phyloP scores from a whole-genome alignment of 345 rosid genomes.

The Adansonia digitata region DNA sequence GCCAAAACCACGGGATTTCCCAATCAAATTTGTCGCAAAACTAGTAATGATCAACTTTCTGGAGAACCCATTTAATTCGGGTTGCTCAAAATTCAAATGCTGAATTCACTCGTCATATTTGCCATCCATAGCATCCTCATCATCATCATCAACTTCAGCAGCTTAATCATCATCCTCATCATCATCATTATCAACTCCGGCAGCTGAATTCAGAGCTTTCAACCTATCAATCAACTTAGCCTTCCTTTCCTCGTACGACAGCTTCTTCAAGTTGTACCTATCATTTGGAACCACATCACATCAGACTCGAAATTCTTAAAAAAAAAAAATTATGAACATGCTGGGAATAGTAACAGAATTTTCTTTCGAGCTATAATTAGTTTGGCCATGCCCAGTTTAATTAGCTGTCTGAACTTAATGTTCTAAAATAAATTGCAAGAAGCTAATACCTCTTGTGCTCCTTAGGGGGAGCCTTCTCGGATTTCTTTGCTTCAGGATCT shows the following conservation, averaged over 20 bases:
- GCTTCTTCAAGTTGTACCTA: conserved; percentile 49
- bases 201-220: conserved; percentile 36
- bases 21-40: too few species aligned
- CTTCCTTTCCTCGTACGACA: conserved; percentile 48
- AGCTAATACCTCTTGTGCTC: conserved; percentile 52
- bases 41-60: too few species aligned
- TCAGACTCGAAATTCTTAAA: neutral
- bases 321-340: neutral
- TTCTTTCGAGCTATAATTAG: neutral
- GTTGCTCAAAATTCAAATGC: conserved; percentile 10
- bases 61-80: too few species aligned
- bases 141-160: neutral
- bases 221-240: conserved; percentile 43
- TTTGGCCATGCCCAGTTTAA: neutral
- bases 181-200: conserved; percentile 7
- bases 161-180: conserved; percentile 17
- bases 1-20: too few species aligned
- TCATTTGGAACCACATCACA: neutral
- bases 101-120: conserved; percentile 7
- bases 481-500: conserved; percentile 46
- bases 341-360: neutral
- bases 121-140: neutral
- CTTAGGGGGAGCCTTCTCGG: conserved; percentile 42
- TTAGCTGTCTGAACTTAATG: neutral
- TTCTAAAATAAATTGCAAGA: neutral